A percentile compares a stretch with the other conserved stretches of the same genome.
Evolutionary conservation across 176 grass and related monocot species (phyloP).

Genomic region (Rhipidocladum racemiflorum): DNA sequence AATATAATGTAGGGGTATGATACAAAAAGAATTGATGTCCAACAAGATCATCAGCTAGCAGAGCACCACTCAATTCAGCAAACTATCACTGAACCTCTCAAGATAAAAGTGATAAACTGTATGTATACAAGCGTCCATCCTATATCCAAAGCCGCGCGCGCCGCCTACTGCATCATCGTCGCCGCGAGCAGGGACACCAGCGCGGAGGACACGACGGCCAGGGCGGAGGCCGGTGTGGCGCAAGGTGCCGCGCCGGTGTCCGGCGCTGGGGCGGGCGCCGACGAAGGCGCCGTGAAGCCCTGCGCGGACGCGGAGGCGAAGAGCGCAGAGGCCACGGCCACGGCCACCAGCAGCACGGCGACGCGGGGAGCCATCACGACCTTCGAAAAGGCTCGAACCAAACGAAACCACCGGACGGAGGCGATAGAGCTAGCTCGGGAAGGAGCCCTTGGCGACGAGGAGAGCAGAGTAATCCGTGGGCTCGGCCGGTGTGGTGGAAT

Average conservation of each 20-base stretch:
- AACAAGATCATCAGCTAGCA: not conserved
- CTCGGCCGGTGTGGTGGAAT: not conserved
- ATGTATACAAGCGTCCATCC: not conserved
- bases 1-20: not conserved
- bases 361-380: conserved; percentile 29
- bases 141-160: not conserved
- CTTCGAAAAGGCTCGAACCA: too few relatives aligned
- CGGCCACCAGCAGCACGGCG: not conserved
- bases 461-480: not conserved
- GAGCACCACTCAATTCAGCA: not conserved
- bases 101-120: not conserved
- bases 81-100: not conserved
- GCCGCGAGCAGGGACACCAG: conserved; percentile 16
- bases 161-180: conserved; percentile 17
- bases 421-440: not conserved
- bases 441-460: not conserved
- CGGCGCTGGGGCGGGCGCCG: conserved; percentile 21
- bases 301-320: conserved; percentile 4
- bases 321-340: not conserved
- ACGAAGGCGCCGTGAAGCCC: conserved; percentile 23
- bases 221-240: not conserved
- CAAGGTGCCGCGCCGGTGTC: not conserved
- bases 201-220: conserved; percentile 11
- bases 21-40: conserved; percentile 23
- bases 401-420: not conserved